phyloP scores from a whole-genome alignment of 164 flowering plant genomes.

The Tinospora cordifolia region DNA sequence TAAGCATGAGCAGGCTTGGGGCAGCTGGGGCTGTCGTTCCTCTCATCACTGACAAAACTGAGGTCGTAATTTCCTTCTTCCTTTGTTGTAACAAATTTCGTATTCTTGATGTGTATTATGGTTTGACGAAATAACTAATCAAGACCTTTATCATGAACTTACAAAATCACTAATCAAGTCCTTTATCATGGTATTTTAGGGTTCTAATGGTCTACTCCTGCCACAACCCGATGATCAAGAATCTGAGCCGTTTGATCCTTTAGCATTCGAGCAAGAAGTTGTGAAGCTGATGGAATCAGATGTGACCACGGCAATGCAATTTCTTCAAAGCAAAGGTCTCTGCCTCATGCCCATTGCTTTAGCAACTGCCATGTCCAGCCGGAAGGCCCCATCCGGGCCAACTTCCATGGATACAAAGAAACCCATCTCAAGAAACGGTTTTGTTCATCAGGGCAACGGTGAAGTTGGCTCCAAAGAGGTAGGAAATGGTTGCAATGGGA shows the following conservation, averaged over 20 bases:
- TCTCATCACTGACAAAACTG: slow-evolving; percentile 35
- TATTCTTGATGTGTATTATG: no score
- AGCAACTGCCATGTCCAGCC: slow-evolving; percentile 27
- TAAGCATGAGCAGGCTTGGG: slow-evolving; percentile 48
- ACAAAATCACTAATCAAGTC: not conserved
- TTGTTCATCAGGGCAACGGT: slow-evolving; percentile 12
- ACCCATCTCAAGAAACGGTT: slow-evolving; percentile 4
- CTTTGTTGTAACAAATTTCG: not conserved
- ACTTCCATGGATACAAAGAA: slow-evolving; percentile 14
- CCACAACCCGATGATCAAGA: slow-evolving; percentile 20
- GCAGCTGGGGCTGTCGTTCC: slow-evolving; percentile 45
- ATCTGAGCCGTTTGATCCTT: slow-evolving; percentile 17
- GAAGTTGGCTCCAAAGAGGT: slow-evolving; percentile 11
- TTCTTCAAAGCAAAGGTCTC: slow-evolving; percentile 33
- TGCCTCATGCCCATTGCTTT: slow-evolving; percentile 41
- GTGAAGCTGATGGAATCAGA: slow-evolving; percentile 35
- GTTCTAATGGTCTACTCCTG: slow-evolving; percentile 20
- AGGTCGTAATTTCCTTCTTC: slow-evolving; percentile 16
- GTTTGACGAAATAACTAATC: not conserved
- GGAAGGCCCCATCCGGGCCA: slow-evolving; percentile 10
- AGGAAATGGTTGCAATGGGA: slow-evolving; percentile 15
- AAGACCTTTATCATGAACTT: not conserved
- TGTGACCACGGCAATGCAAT: slow-evolving; percentile 32
- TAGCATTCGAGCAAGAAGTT: slow-evolving; percentile 33
- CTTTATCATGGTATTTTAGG: slow-evolving; percentile 21